Evolutionary conservation across 1,284 basidiomycete species (phyloP).

Genomic region (Ceratobasidium sp.): DNA sequence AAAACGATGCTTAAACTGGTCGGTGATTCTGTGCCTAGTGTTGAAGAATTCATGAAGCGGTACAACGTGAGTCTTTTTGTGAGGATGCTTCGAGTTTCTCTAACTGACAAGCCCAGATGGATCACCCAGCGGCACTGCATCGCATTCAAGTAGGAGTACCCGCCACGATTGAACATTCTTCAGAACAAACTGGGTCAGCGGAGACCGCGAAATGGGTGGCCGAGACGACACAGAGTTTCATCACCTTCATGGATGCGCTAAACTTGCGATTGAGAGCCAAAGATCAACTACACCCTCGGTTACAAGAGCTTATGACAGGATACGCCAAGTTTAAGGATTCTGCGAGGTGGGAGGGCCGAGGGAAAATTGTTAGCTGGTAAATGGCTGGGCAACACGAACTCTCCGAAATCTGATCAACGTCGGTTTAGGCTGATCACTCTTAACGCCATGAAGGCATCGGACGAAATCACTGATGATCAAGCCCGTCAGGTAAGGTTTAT

Average conservation of each 20-base stretch:
- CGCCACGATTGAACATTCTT: constrained; percentile 90
- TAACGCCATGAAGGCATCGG: constrained; percentile 96
- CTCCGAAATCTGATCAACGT: background rate
- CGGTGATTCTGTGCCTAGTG: constrained; percentile 78
- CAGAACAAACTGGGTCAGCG: constrained; percentile 70
- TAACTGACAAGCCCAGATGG: constrained; percentile 71
- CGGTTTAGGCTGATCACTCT: constrained; percentile 86
- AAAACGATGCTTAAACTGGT: constrained; percentile 97
- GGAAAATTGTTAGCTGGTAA: constrained; percentile 91
- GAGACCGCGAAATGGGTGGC: constrained; percentile 98
- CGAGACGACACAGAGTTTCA: constrained; percentile 98
- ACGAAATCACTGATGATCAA: constrained; percentile 96
- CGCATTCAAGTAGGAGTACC: constrained; percentile 92
- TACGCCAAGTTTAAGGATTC: constrained; percentile 92
- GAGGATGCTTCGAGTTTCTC: background rate
- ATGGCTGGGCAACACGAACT: constrained; percentile 45
- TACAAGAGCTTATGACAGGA: constrained; percentile 92
- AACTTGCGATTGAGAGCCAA: constrained; percentile 93
- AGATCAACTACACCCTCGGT: constrained; percentile 93
- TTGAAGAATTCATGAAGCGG: constrained; percentile 90
- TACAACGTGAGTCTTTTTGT: constrained; percentile 71
- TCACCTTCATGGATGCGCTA: constrained; percentile 98
- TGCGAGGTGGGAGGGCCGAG: constrained; percentile 93
- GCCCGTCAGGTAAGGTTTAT: constrained; percentile 74
- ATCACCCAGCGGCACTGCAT: constrained; percentile 91